A percentile compares a stretch with the other conserved stretches of the same genome.
phyloP scores from a whole-genome alignment of 225 moss, liverwort and hornwort species.

The Asterella californica region DNA sequence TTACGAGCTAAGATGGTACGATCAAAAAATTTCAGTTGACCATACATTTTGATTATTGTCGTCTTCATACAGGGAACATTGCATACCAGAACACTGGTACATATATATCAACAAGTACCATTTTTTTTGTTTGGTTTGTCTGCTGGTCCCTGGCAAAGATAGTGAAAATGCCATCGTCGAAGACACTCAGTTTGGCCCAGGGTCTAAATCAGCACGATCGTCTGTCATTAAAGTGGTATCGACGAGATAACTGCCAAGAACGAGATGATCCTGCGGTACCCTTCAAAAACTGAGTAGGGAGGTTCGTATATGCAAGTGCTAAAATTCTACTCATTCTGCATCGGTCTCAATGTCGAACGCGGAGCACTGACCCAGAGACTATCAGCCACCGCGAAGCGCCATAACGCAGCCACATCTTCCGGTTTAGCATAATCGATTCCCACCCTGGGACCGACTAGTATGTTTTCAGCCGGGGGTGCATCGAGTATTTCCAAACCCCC shows the following conservation, averaged over 20 bases:
- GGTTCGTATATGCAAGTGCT: no score
- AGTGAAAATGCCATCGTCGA: slow-evolving; percentile 73
- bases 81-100: no score
- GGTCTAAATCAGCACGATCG: background rate
- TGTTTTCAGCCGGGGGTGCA: slow-evolving; percentile 55
- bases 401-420: slow-evolving; percentile 67
- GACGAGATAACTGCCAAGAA: background rate
- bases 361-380: slow-evolving; percentile 93
- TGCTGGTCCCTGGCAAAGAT: slow-evolving; percentile 80
- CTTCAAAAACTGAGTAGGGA: no score
- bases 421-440: slow-evolving; percentile 88
- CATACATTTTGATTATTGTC: no score
- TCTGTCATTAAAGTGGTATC: background rate
- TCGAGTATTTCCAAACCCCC: slow-evolving; percentile 86
- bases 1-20: no score
- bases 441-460: slow-evolving; percentile 83
- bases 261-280: no score
- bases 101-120: slow-evolving; percentile 55
- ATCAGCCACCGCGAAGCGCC: slow-evolving; percentile 86
- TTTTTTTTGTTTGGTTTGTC: slow-evolving; percentile 65
- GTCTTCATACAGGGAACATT: no score
- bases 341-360: slow-evolving; percentile 53
- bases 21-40: no score
- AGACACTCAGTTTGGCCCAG: slow-evolving; percentile 33
- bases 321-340: slow-evolving; percentile 15